Conservation (phyloP, 2,329 filamentous ascomycete species). For the Stromatinia cepivora region DNA sequence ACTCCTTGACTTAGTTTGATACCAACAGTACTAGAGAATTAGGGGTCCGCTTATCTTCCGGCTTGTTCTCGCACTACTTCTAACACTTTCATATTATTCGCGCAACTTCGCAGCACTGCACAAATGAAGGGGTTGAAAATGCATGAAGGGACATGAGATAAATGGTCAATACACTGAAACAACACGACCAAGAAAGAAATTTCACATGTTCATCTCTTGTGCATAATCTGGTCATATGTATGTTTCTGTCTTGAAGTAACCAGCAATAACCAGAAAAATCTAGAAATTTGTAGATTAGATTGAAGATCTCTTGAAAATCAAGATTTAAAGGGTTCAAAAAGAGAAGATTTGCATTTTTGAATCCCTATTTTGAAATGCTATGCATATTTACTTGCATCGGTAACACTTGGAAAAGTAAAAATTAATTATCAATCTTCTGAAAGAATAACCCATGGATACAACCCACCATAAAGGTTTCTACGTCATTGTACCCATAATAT, state of each 20-base stretch:
- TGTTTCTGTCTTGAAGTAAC: background rate
- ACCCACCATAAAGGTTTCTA: background rate
- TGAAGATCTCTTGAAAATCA: slow-evolving; percentile 1
- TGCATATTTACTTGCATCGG: slow-evolving; percentile 13
- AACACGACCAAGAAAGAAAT: background rate
- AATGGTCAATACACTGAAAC: background rate
- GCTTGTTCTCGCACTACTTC: slow-evolving; percentile 18
- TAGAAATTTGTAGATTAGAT: background rate
- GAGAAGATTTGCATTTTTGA: background rate
- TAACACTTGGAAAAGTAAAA: slow-evolving; percentile 1
- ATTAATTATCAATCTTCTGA: background rate
- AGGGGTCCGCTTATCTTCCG: slow-evolving; percentile 26
- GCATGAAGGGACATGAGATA: background rate
- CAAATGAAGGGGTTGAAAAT: background rate
- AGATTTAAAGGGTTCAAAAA: background rate
- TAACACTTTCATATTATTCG: background rate
- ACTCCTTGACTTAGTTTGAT: background rate
- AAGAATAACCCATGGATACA: background rate
- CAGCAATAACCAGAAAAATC: background rate
- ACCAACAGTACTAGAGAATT: background rate
- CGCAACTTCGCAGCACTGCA: background rate
- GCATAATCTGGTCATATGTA: background rate
- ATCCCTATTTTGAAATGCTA: background rate
- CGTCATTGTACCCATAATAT: slow-evolving; percentile 20
- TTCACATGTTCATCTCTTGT: slow-evolving; percentile 4